Percentiles rank a stretch among this genome's conserved stretches.
phyloP scores from a whole-genome alignment of 2,329 filamentous ascomycete species.

The Metarhizium robertsii region DNA sequence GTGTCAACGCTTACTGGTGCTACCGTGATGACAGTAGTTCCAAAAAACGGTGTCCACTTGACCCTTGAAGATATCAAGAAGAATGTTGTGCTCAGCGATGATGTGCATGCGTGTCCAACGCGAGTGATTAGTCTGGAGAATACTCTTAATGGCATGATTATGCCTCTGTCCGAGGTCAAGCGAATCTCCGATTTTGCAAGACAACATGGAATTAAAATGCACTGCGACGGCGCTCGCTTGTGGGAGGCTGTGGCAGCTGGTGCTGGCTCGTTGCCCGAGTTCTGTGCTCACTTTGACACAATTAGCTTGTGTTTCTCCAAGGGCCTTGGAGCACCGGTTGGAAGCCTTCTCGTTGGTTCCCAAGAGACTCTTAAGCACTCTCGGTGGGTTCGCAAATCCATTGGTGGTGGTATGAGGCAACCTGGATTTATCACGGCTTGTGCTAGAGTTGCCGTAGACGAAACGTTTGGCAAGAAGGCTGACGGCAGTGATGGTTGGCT shows the following conservation, averaged over 20 bases:
- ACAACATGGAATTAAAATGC: slow-evolving; percentile 54
- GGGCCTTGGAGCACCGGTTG: slow-evolving; percentile 72
- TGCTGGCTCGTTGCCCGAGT: slow-evolving; percentile 58
- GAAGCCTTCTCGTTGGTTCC: slow-evolving; percentile 59
- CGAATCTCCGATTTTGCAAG: slow-evolving; percentile 63
- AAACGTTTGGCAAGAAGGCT: slow-evolving; percentile 30
- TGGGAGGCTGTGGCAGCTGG: slow-evolving; percentile 74
- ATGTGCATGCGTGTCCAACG: slow-evolving; percentile 73
- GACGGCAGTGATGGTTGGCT: slow-evolving; percentile 47
- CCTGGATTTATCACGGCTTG: slow-evolving; percentile 64
- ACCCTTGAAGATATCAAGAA: slow-evolving; percentile 68
- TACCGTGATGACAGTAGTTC: slow-evolving; percentile 54
- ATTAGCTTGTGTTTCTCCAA: slow-evolving; percentile 75
- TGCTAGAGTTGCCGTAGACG: slow-evolving; percentile 56
- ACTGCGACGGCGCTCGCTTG: slow-evolving; percentile 70
- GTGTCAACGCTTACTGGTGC: slow-evolving; percentile 65
- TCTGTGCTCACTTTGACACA: slow-evolving; percentile 60
- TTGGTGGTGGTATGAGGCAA: slow-evolving; percentile 68
- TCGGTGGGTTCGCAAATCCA: slow-evolving; percentile 51
- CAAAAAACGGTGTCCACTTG: slow-evolving; percentile 62
- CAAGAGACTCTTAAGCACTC: slow-evolving; percentile 26
- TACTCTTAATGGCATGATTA: slow-evolving; percentile 69
- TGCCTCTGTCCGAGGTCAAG: slow-evolving; percentile 62
- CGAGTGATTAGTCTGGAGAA: slow-evolving; percentile 78
- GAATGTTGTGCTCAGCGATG: slow-evolving; percentile 53